phyloP scores from a whole-genome alignment of 805 yeast genomes.

The Maudiozyma serrabonitensis region DNA sequence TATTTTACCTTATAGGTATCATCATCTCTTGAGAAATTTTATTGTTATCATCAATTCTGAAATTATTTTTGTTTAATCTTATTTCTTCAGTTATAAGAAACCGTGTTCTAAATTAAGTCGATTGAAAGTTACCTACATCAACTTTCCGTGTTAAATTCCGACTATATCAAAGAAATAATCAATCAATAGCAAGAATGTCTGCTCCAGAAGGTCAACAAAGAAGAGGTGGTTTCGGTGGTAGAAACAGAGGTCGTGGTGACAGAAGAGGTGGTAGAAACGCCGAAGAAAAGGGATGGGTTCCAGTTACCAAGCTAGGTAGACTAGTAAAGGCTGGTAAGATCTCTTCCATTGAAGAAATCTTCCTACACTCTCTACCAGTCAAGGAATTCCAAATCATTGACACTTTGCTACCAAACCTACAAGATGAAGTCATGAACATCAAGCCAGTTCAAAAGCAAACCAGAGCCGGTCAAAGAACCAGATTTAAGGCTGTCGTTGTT shows the following conservation, averaged over 20 bases:
- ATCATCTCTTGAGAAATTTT: too few relatives aligned
- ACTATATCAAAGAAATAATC: constrained; percentile 19
- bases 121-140: constrained; percentile 47
- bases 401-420: constrained; percentile 86
- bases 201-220: constrained; percentile 31
- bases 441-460: constrained; percentile 99
- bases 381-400: constrained; percentile 99
- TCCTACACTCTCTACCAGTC: constrained; percentile 98
- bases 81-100: not conserved
- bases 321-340: constrained; percentile 98
- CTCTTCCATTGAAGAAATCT: constrained; percentile 93
- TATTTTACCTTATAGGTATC: too few relatives aligned
- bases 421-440: constrained; percentile 99
- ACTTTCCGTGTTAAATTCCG: constrained; percentile 46
- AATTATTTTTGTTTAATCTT: too few relatives aligned
- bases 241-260: constrained; percentile 49
- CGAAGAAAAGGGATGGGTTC: constrained; percentile 99
- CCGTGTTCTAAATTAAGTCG: constrained; percentile 27
- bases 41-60: too few relatives aligned
- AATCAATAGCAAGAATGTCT: constrained; percentile 28
- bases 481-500: constrained; percentile 99
- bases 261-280: constrained; percentile 73
- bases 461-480: constrained; percentile 99
- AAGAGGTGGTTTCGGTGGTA: constrained; percentile 46
- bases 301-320: constrained; percentile 99